These are phyloP conservation scores for Hypericum androsaemum DNA, from an alignment of 345 rosid genomes.

Conservation along the genomic window DNA sequence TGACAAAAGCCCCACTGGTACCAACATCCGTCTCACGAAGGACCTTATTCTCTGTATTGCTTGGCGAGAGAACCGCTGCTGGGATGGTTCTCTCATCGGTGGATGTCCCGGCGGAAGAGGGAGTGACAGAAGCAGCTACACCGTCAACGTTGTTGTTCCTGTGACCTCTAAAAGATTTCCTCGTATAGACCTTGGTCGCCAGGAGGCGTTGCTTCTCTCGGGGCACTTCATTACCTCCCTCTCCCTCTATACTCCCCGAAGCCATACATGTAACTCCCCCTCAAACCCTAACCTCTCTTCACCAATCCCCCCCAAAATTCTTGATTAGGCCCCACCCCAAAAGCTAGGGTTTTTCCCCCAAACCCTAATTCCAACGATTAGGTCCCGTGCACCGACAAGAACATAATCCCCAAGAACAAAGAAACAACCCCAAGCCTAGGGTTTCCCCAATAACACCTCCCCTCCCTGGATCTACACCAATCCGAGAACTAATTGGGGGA, in stretches of 20 bases:
- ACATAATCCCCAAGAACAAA: neutral
- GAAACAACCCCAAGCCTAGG: neutral
- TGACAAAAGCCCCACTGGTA: no score
- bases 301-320: neutral
- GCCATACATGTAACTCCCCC: slow-evolving; percentile 81
- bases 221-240: slow-evolving; percentile 32
- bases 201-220: slow-evolving; percentile 56
- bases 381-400: slow-evolving; percentile 5
- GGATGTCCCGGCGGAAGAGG: slow-evolving; percentile 7
- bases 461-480: slow-evolving; percentile 11
- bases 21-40: no score
- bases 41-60: no score
- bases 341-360: slow-evolving; percentile 22
- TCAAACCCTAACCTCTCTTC: slow-evolving; percentile 5
- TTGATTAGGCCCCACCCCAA: neutral
- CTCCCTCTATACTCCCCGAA: slow-evolving; percentile 70
- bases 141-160: slow-evolving; percentile 24
- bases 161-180: slow-evolving; percentile 57
- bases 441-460: neutral
- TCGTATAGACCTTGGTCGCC: slow-evolving; percentile 61
- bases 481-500: neutral
- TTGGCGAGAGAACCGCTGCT: no score
- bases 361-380: slow-evolving; percentile 16
- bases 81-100: neutral
- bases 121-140: neutral